Evolutionary conservation across 1,139 yeast genomes (phyloP), one percentile per base, ranked within the genome.

Genomic region (Saccharomyces hybrid): DNA sequence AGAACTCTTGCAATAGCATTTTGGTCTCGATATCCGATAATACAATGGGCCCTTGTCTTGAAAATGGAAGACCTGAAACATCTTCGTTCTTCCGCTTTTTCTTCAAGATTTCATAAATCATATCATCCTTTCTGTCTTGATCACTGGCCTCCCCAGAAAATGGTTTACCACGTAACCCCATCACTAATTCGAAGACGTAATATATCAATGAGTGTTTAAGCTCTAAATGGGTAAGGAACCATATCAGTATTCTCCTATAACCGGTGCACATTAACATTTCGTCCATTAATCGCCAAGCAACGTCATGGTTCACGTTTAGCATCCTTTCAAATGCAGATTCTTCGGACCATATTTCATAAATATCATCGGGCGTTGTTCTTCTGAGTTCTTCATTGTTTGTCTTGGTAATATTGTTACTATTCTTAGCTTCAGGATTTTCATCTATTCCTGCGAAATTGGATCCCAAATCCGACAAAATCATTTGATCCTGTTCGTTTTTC

Each of bases 1-100:
- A 74, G 61, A 85, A 83, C 64, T 83, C 88, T 67, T 84, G 89
- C 46, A 86, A 67, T n/a, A 86, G 64, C 87, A 84, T 82, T 62
- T 80, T 79, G 57, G 71, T 75, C 60, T 86, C 91, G 49, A 82
- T 75, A 7, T 77, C 81, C 32, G 84, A 79, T 14, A 84, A 67
- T 7, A 69, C 71, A 8, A 84, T 60, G 3, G 71, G 58, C 0
- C 89, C 91, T 56, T 73, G 72, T 62, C 90, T 74, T 6, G 86
- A 78, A 62, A 83, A 81, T 13, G 32, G 47, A 50, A 31, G 27
- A 13, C 28, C n/a, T 44, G 29, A 14, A 13, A 11, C 25, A 34
- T 31, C 34, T 28, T 31, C 34, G 16, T 26, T 47, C 26, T 23
- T 47, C 27, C 13, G 42, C 50, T 31, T 47, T 47, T 27, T 47